Conservation (phyloP, 257 asterid species). For the Solanum lycopersicoides region DNA sequence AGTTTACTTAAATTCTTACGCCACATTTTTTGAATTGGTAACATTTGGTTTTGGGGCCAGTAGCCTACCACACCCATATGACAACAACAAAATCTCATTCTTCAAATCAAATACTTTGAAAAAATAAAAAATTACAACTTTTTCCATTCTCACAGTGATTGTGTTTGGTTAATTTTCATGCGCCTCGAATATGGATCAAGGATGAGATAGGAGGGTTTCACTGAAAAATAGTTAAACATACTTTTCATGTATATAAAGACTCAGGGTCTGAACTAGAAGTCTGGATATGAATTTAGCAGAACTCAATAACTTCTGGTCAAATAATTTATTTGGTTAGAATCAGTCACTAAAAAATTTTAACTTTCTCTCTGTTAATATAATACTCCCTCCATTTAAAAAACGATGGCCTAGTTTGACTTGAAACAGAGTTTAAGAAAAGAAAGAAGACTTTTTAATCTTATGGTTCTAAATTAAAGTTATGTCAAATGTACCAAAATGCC, state of each 20-base stretch:
- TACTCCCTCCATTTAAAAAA: no score
- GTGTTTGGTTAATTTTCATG: background rate
- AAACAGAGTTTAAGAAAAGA: no score
- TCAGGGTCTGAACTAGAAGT: no score
- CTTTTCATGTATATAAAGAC: background rate
- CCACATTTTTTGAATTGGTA: slow-evolving; percentile 6
- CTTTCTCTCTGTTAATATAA: no score
- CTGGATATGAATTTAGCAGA: no score
- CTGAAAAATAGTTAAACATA: background rate
- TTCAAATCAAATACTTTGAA: background rate
- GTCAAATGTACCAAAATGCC: no score
- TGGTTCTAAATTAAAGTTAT: no score
- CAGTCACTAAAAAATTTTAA: no score
- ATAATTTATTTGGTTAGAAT: background rate
- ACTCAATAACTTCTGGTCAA: background rate
- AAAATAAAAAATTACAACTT: background rate
- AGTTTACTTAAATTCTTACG: background rate
- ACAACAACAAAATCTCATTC: slow-evolving; percentile 6
- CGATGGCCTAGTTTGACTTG: no score
- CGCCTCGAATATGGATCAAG: background rate
- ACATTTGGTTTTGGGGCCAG: slow-evolving; percentile 44
- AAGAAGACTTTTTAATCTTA: no score
- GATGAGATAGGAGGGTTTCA: background rate
- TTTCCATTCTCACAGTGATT: background rate
- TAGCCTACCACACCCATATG: slow-evolving; percentile 68